Evolutionary conservation across 768 basidiomycete species (phyloP), one percentile per base, ranked within the genome.

Genomic region (Podaxis mareebaensis): DNA sequence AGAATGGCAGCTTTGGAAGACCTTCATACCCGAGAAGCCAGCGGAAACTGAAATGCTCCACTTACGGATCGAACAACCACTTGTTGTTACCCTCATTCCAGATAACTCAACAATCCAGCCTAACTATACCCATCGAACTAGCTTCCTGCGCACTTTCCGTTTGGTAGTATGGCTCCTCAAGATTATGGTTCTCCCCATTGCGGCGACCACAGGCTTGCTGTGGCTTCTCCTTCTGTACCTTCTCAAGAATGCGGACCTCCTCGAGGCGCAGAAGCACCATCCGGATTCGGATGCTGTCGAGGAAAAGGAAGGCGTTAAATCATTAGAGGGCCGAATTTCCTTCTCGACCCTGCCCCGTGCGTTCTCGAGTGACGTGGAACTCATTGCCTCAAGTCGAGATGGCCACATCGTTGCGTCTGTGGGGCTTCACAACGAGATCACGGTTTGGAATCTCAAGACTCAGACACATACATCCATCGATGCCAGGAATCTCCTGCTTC

Each of bases 191-290:
- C 74, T 95, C 0, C 96, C 96, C 0, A 96, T 97, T 71, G 83
- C 86, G 7, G 80, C 81, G 4, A 96, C 96, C 0, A 92, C 90
- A 6, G 76, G 82, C 26, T 74, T 83, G 3, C 79, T 99, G 10
- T 98, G 91, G 72, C 81, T 84, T 7, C 75, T 99, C 11, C 79
- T 96, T 7, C 79, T 93, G 10, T 95, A 95, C 71, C 81, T 99
- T 2, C 78, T 98, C 65, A 96, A 96, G 77, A 90, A 96, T 67
- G 87, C 93, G 0, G 95, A 99, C 63, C 84, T 95, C 0, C 81
- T 97, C 39, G 95, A 95, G 69, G 91, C 92, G 2, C 93, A 95
- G 69, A 82, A 89, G 44, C 82, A 90, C 70, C 82, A 85, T 36
- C 77, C 78, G 1, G 85, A 84, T 39, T 70, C 78, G 0, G 81